These are phyloP conservation scores for Acer yangbiense DNA, from an alignment of 345 rosid species.

Conservation along the genomic window DNA sequence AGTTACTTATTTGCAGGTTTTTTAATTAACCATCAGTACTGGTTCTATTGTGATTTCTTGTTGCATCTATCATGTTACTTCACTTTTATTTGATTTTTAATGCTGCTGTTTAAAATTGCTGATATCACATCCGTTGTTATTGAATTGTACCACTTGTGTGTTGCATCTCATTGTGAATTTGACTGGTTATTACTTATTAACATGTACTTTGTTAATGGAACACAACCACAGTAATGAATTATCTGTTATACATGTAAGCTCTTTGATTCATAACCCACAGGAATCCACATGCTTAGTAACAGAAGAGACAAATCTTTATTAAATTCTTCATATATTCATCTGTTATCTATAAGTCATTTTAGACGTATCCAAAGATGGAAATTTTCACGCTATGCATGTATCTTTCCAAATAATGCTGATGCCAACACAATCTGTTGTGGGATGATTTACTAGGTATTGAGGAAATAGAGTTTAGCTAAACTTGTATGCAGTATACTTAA, in stretches of 20 bases:
- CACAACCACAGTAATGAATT: not conserved
- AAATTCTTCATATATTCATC: not conserved
- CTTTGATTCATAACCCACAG: not conserved
- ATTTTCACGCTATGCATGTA: not conserved
- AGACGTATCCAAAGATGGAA: not conserved
- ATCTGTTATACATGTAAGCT: not conserved
- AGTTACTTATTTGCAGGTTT: conserved; percentile 70
- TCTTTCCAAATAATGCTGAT: not conserved
- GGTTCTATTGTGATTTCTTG: not conserved
- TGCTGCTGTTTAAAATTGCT: not conserved
- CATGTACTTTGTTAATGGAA: not conserved
- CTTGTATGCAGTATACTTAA: not conserved
- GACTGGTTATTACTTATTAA: not conserved
- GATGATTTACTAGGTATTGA: not conserved
- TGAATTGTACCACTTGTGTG: not conserved
- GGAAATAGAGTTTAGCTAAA: not conserved
- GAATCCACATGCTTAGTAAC: not conserved
- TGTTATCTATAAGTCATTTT: not conserved
- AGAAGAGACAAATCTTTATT: not conserved
- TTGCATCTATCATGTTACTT: not conserved
- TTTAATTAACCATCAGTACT: not conserved
- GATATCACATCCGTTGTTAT: not conserved
- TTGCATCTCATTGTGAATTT: not conserved
- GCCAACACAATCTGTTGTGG: not conserved
- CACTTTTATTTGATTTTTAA: not conserved